phyloP scores from a whole-genome alignment of 1,284 basidiomycete species.

The Xerocomus nothofagi region DNA sequence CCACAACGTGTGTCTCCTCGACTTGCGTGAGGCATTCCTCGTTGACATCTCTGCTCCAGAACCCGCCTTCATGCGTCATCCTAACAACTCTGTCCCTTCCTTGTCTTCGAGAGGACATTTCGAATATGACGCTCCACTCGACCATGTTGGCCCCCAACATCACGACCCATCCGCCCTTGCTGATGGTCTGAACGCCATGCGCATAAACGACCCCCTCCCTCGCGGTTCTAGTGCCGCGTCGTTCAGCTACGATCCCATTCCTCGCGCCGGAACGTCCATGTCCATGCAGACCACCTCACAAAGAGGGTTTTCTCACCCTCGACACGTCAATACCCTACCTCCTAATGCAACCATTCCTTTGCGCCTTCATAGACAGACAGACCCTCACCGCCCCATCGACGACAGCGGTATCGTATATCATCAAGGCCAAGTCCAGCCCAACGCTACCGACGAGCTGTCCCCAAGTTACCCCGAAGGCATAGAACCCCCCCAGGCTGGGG shows the following conservation, averaged over 20 bases:
- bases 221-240: slow-evolving; percentile 24
- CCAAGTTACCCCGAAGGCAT: slow-evolving; percentile 19
- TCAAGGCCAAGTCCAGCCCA: slow-evolving; percentile 8
- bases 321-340: slow-evolving; percentile 32
- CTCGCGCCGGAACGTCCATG: slow-evolving; percentile 36
- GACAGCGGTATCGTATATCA: slow-evolving; percentile 19
- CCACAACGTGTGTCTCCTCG: slow-evolving; percentile 20
- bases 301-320: slow-evolving; percentile 20
- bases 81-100: slow-evolving; percentile 32
- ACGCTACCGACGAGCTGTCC: slow-evolving; percentile 16
- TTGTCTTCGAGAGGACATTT: slow-evolving; percentile 23
- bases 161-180: slow-evolving; percentile 24
- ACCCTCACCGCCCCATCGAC: slow-evolving; percentile 25
- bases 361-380: slow-evolving; percentile 16
- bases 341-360: slow-evolving; percentile 19
- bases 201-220: slow-evolving; percentile 22
- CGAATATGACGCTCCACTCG: slow-evolving; percentile 25
- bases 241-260: slow-evolving; percentile 29
- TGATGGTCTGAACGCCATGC: slow-evolving; percentile 34
- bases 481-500: slow-evolving; percentile 11
- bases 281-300: slow-evolving; percentile 27
- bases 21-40: background rate
- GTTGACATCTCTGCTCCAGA: slow-evolving; percentile 20
- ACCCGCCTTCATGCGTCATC: slow-evolving; percentile 25
- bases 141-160: slow-evolving; percentile 14